Evolutionary conservation across 345 rosid genomes (phyloP), one percentile per base, ranked within the genome.

Genomic region (Hibiscus trionum): DNA sequence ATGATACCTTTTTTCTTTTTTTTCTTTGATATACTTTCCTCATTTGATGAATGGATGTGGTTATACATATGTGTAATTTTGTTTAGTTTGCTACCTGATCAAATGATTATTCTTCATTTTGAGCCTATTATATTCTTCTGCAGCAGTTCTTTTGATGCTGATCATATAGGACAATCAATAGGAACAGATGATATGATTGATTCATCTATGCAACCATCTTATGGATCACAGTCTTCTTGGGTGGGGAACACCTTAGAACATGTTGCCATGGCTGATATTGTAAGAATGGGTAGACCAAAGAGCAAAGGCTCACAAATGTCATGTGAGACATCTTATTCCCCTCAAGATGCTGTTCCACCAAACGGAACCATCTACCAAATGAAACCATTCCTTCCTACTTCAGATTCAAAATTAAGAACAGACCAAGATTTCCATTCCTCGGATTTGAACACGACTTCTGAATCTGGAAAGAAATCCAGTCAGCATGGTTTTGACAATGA

Each of bases 261-360:
- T 66, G 68, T 76, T 61, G 73, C 87, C 44, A 75, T 81, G 84
- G 87, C 81, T 73, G 85, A 82, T 53, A 73, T 80, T 55, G 84
- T 80, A 35, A 80, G 69, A 79, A 67, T 78, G 81, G 82, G 82
- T 53, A 53, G 52, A 73, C 79, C 68, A 21, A 53, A 53, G 12
- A 66, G 27, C 26, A 77, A 33, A 70, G 78, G 39, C 26, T 77
- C 78, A 7, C 74, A 75, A 53, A 42, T 17, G 59, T 55, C 74
- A 1, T 37, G 11, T 59, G 90, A 80, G 27, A 64, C 62, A 69
- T 53, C 79, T 17, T 68, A 61, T 66, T 19, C 68, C 17, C 68
- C 35, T 68, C 80, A 75, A 33, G 72, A 70, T 74, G 53, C 12
- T 11, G 72, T 37, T 70, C 52, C 52, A 39, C 61, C 76, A 49